These are phyloP conservation scores for Coemansia sp. DNA, from an alignment of 192 early-diverging fungal species.

Conservation along the genomic window DNA sequence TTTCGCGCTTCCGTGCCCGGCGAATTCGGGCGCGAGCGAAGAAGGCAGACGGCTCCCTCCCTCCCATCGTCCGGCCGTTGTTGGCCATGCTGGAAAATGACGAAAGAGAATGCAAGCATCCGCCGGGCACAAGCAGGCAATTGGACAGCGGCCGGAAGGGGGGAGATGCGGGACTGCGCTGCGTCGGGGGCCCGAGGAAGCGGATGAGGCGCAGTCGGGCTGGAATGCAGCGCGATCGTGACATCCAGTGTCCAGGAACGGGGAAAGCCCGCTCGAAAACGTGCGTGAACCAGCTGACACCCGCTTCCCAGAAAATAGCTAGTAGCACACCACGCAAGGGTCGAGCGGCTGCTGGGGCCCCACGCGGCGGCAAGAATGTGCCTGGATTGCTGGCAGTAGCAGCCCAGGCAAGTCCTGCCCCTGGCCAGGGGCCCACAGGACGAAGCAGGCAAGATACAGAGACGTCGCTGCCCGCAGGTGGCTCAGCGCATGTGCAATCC, in stretches of 20 bases:
- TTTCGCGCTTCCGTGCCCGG: background rate
- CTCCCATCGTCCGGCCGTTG: background rate
- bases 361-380: background rate
- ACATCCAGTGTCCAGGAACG: no score
- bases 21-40: background rate
- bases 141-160: background rate
- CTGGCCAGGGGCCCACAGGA: no score
- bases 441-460: background rate
- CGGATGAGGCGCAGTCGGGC: constrained; percentile 1
- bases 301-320: background rate
- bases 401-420: no score
- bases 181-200: background rate
- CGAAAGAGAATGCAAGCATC: background rate
- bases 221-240: no score
- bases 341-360: background rate
- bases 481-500: background rate
- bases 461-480: background rate
- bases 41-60: background rate
- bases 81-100: background rate
- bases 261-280: constrained; percentile 3
- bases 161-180: background rate
- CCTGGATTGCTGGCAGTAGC: background rate
- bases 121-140: background rate
- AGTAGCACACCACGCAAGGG: background rate
- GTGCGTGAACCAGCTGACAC: background rate